A percentile compares a stretch with the other conserved stretches of the same genome.
phyloP scores from a whole-genome alignment of 1,284 basidiomycete species.

The Ceratobasidium sp. region DNA sequence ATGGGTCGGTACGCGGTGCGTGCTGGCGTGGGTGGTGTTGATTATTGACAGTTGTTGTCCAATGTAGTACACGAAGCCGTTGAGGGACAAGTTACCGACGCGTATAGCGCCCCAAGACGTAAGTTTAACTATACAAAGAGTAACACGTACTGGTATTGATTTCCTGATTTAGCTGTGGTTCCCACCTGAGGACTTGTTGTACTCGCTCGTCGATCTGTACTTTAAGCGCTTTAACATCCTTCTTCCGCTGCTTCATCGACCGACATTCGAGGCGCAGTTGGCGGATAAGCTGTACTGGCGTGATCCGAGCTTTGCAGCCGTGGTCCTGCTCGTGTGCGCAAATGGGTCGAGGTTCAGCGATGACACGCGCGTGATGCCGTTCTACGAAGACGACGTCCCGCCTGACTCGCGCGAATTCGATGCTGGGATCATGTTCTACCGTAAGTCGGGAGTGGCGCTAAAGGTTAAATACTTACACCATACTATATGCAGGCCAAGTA shows the following conservation, averaged over 20 bases:
- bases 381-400: conserved; percentile 18
- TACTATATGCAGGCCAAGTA: conserved; percentile 29
- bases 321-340: conserved; percentile 58
- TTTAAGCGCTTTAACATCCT: conserved; percentile 54
- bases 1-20: conserved; percentile 33
- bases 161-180: conserved; percentile 39
- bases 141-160: background rate
- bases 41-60: background rate
- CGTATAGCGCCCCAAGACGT: conserved; percentile 35
- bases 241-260: conserved; percentile 56
- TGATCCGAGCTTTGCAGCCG: conserved; percentile 55
- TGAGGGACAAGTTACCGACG: conserved; percentile 33
- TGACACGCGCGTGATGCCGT: conserved; percentile 53
- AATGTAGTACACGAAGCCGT: conserved; percentile 29
- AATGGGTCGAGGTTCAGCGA: conserved; percentile 56
- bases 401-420: conserved; percentile 20
- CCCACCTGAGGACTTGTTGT: conserved; percentile 51
- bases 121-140: background rate
- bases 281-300: conserved; percentile 52
- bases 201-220: conserved; percentile 56
- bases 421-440: conserved; percentile 37
- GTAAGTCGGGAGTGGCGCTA: conserved; percentile 6
- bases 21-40: background rate
- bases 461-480: background rate
- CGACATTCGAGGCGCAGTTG: conserved; percentile 56